A percentile compares a stretch with the other conserved stretches of the same genome.
Evolutionary conservation across 768 basidiomycete genomes (phyloP).

Genomic region (Kwoniella botswanensis): DNA sequence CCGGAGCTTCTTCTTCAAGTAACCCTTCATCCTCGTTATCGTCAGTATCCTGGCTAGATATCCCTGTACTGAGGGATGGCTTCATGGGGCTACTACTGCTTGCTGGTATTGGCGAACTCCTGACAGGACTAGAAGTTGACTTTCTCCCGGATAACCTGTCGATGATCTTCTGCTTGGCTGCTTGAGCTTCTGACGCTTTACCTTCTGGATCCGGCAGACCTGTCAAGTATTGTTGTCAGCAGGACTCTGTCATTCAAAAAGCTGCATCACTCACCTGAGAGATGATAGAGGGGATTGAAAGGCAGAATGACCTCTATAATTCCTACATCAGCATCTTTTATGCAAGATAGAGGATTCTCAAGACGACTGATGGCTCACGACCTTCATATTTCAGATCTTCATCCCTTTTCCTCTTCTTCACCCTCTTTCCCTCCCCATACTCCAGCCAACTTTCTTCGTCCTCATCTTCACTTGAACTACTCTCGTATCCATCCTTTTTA

Average conservation of each 20-base stretch:
- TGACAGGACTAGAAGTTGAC: neutral
- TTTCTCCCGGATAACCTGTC: conserved; percentile 12
- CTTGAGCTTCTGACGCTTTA: neutral
- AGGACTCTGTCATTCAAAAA: neutral
- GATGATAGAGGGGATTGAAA: conserved; percentile 38
- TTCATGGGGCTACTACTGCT: neutral
- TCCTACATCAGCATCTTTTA: neutral
- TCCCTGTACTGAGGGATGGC: neutral
- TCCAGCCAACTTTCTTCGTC: conserved; percentile 6
- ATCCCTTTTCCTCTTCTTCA: conserved; percentile 11
- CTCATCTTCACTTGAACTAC: neutral
- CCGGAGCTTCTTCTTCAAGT: conserved; percentile 29
- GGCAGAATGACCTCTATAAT: conserved; percentile 34
- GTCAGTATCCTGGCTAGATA: neutral
- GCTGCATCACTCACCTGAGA: conserved; percentile 28
- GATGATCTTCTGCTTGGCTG: conserved; percentile 12
- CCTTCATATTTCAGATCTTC: conserved; percentile 35
- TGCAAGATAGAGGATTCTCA: no score
- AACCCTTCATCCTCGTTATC: conserved; percentile 8
- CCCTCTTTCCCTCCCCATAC: conserved; percentile 15
- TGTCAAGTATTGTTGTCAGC: neutral
- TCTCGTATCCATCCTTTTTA: no score
- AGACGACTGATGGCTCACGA: conserved; percentile 29
- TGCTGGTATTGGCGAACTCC: neutral
- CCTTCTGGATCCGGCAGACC: conserved; percentile 22